phyloP scores from a whole-genome alignment of 2,329 filamentous ascomycete genomes.

The Rhinocladiella mackenziei region DNA sequence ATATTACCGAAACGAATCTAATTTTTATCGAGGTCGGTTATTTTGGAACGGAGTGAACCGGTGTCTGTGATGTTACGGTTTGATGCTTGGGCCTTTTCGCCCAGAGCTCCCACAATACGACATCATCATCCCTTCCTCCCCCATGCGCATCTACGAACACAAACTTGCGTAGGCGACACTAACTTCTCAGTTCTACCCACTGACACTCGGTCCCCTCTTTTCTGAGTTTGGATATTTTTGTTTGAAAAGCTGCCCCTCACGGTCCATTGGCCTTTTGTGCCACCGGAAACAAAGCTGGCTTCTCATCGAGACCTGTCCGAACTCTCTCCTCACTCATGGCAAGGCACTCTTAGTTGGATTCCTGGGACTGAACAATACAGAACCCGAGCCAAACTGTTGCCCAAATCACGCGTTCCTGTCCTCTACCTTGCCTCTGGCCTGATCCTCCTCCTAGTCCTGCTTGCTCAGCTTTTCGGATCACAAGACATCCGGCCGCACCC shows the following conservation, averaged over 20 bases:
- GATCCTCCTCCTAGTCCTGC: conserved; percentile 18
- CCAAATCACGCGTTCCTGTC: conserved; percentile 16
- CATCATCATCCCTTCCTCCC: conserved; percentile 4
- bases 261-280: conserved; percentile 11
- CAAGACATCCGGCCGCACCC: conserved; percentile 10
- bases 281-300: conserved; percentile 18
- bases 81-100: too few species aligned
- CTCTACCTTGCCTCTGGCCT: conserved; percentile 24
- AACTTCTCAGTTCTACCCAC: not conserved
- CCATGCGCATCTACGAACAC: too few species aligned
- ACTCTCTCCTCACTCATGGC: conserved; percentile 20
- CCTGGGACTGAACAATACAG: conserved; percentile 21
- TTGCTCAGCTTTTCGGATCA: conserved; percentile 19
- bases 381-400: conserved; percentile 19
- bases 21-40: too few species aligned
- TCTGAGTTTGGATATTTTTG: not conserved
- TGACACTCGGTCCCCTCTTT: not conserved
- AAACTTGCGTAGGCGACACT: not conserved
- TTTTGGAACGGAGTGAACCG: too few species aligned
- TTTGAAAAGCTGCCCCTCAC: conserved; percentile 13
- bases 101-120: too few species aligned
- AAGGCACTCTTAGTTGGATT: conserved; percentile 14
- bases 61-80: too few species aligned
- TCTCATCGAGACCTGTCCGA: conserved; percentile 7
- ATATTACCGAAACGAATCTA: too few species aligned